Conservation (phyloP, 1,284 basidiomycete species). For the Gymnopus androsaceus region DNA sequence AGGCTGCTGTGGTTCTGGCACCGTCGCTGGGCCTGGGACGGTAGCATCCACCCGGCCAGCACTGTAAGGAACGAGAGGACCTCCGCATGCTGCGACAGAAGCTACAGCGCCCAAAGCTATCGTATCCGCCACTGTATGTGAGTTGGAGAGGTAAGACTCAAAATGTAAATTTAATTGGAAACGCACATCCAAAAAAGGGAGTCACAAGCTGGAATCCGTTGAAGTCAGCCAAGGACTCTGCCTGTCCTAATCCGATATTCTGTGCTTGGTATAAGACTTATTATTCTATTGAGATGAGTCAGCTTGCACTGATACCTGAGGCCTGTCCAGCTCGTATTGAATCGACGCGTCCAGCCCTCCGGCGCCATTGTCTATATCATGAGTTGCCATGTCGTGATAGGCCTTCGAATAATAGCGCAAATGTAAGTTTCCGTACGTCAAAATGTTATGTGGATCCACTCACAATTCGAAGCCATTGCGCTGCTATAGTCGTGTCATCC, state of each 20-base stretch:
- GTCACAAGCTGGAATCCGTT: constrained; percentile 32
- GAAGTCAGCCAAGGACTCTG: constrained; percentile 41
- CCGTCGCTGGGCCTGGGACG: constrained; percentile 11
- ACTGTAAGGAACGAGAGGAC: constrained; percentile 6
- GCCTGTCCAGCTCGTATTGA: constrained; percentile 35
- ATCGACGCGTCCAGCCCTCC: constrained; percentile 41
- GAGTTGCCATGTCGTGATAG: constrained; percentile 42
- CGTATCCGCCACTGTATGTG: constrained; percentile 10
- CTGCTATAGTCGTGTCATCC: constrained; percentile 2
- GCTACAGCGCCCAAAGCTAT: constrained; percentile 11
- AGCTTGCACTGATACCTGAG: constrained; percentile 26
- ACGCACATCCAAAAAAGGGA: constrained; percentile 4
- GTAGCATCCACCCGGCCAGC: constrained; percentile 14
- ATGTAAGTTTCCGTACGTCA: not conserved
- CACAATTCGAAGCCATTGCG: constrained; percentile 14
- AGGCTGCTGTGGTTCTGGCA: constrained; percentile 12
- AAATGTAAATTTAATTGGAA: not conserved
- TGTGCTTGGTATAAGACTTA: constrained; percentile 14
- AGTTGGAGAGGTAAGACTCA: too few species aligned
- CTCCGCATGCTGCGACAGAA: constrained; percentile 12
- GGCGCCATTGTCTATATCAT: constrained; percentile 35
- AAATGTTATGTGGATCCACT: not conserved
- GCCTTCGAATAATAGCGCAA: constrained; percentile 25
- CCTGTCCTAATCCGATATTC: constrained; percentile 42
- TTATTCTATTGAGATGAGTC: not conserved